phyloP scores from a whole-genome alignment of 129 eudicot species.

The Arctium lappa region DNA sequence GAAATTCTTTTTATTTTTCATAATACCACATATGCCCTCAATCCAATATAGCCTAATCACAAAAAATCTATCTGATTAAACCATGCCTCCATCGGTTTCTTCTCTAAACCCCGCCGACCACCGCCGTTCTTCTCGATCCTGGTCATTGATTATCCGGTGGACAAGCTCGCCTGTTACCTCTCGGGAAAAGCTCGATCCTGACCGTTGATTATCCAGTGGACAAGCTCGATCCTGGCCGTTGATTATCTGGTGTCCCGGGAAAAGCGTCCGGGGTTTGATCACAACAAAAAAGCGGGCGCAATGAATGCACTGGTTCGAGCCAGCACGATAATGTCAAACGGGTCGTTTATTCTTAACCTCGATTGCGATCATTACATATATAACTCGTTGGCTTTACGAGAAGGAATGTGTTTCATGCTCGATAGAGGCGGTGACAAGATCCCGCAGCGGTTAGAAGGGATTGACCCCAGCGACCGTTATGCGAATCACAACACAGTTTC shows the following conservation, averaged over 20 bases:
- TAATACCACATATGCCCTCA: too few species aligned
- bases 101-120: too few species aligned
- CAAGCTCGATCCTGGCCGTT: conserved; percentile 38
- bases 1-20: too few species aligned
- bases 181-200: conserved; percentile 26
- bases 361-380: conserved; percentile 76
- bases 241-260: conserved; percentile 61
- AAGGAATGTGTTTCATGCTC: conserved; percentile 93
- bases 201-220: conserved; percentile 61
- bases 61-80: too few species aligned
- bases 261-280: conserved; percentile 55
- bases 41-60: too few species aligned
- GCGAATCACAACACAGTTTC: conserved; percentile 62
- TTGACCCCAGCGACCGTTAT: conserved; percentile 56
- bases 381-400: conserved; percentile 67
- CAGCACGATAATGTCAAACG: conserved; percentile 58
- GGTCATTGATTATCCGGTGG: too few species aligned
- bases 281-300: conserved; percentile 64
- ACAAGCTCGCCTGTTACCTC: too few species aligned
- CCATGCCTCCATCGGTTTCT: too few species aligned
- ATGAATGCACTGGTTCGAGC: conserved; percentile 65
- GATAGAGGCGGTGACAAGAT: conserved; percentile 89
- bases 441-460: conserved; percentile 59
- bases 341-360: conserved; percentile 51
- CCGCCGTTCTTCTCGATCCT: conserved; percentile 10